Evolutionary conservation across 2,329 filamentous ascomycete species (phyloP), one percentile per base, ranked within the genome.

Genomic region (Aspergillus novoparasiticus): DNA sequence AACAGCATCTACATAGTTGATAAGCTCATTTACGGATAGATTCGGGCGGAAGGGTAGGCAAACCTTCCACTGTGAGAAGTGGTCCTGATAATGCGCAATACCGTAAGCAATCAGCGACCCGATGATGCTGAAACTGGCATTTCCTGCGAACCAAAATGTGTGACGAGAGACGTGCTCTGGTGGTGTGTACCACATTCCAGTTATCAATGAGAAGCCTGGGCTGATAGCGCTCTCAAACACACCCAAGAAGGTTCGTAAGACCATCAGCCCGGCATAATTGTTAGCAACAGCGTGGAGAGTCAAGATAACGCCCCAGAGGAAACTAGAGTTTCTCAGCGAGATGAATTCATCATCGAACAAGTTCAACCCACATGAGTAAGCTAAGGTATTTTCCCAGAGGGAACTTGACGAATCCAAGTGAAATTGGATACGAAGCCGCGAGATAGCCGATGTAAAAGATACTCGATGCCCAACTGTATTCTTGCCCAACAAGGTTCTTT

Each of bases 181-280:
- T 12, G 67, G 66, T 3, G 64, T 73, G 56, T 73, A 74, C 66
- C 67, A 74, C 72, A 70, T 69, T 41, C 70, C 65, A 16, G 72
- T 74, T 32, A 70, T 79, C 66, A 76, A 65, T 55, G 72, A 66
- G 57, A 79, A 76, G 3, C 70, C 70, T 26, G 76, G 76, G 39
- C 72, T 71, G 26, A 76, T 72, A 26, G 70, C 71, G 32, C 69
- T 75, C 67, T 82, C 80, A 45, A 80, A 78, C 3, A 76, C 73
- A 8, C 80, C 79, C 39, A 80, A 74, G 55, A 82, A 73, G 57
- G 79, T 76, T 36, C 80, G 70, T 30, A 78, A 73, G 5, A 73
- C 70, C 68, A 81, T 75, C 16, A 80, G 69, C 2, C 73, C 76
- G 12, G 63, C 69, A 62, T 75, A 80, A 62, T 76, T 72, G 30